phyloP scores from a whole-genome alignment of 2,329 filamentous ascomycete species.

The Penicillium sp. region DNA sequence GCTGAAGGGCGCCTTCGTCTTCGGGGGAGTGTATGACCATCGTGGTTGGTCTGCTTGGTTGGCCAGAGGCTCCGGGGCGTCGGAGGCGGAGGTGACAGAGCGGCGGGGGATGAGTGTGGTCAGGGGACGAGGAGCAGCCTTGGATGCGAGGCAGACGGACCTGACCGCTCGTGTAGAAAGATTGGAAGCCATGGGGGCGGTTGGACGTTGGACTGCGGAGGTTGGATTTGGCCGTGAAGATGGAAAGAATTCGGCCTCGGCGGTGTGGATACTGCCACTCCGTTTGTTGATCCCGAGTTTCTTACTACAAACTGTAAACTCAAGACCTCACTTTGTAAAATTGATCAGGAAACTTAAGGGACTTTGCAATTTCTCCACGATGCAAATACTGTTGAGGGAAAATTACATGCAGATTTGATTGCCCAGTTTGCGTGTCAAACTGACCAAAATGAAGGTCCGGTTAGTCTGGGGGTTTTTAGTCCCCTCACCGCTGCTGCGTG shows the following conservation, averaged over 20 bases:
- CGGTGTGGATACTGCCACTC: conserved; percentile 24
- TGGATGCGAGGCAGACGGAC: conserved; percentile 32
- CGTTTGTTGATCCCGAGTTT: not conserved
- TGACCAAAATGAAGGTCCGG: not conserved
- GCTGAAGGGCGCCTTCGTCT: conserved; percentile 67
- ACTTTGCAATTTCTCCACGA: not conserved
- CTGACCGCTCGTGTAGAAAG: conserved; percentile 44
- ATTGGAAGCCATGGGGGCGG: conserved; percentile 50
- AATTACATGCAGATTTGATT: conserved; percentile 1
- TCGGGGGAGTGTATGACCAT: conserved; percentile 70
- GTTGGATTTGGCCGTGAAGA: conserved; percentile 9
- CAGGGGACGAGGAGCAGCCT: conserved; percentile 15
- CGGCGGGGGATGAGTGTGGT: conserved; percentile 20
- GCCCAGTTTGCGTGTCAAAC: conserved; percentile 3
- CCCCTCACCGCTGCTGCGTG: conserved; percentile 19
- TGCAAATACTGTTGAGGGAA: not conserved
- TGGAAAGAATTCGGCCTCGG: conserved; percentile 27
- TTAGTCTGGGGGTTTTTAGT: not conserved
- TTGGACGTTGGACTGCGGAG: conserved; percentile 19
- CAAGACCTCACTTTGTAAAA: not conserved
- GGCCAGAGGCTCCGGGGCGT: conserved; percentile 24
- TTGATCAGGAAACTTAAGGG: not conserved
- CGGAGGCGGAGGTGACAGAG: conserved; percentile 26
- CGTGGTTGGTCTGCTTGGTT: conserved; percentile 52
- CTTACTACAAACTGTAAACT: not conserved